These are phyloP conservation scores for Coemansia sp. DNA, from an alignment of 192 early-diverging fungal species.

Conservation along the genomic window DNA sequence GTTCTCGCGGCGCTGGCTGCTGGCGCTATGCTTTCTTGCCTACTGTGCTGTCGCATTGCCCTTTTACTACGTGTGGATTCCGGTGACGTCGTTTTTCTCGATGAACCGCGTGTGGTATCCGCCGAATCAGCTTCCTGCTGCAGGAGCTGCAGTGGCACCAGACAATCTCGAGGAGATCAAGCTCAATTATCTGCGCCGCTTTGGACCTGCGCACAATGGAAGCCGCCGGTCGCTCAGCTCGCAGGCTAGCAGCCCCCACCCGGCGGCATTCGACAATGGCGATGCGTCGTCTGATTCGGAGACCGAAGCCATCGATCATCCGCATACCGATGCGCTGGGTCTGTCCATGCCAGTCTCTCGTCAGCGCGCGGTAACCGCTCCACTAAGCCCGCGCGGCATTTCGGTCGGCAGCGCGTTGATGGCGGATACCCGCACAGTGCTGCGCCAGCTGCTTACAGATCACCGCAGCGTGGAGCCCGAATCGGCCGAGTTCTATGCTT, in stretches of 20 bases:
- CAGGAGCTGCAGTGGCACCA: constrained; percentile 23
- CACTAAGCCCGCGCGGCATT: constrained; percentile 5
- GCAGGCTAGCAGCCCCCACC: constrained; percentile 11
- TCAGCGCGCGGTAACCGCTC: neutral
- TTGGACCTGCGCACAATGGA: constrained; percentile 7
- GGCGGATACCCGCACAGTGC: constrained; percentile 8
- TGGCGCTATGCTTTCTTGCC: constrained; percentile 42
- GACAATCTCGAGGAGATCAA: constrained; percentile 44
- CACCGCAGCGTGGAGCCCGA: constrained; percentile 28
- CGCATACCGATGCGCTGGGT: constrained; percentile 10
- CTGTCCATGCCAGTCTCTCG: constrained; percentile 1
- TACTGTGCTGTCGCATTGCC: constrained; percentile 47
- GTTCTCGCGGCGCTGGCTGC: constrained; percentile 14
- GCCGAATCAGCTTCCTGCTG: constrained; percentile 33
- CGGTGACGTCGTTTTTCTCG: constrained; percentile 41
- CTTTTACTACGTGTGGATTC: constrained; percentile 49
- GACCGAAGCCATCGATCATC: constrained; percentile 23
- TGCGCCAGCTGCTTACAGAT: constrained; percentile 24
- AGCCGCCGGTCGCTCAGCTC: constrained; percentile 14
- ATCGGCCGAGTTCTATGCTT: constrained; percentile 33
- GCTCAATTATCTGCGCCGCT: constrained; percentile 32
- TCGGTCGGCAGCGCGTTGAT: constrained; percentile 15
- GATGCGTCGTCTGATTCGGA: constrained; percentile 39
- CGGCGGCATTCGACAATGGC: neutral
- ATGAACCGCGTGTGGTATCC: constrained; percentile 53